phyloP scores from a whole-genome alignment of 345 rosid genomes.

The Citropsis articulata region DNA sequence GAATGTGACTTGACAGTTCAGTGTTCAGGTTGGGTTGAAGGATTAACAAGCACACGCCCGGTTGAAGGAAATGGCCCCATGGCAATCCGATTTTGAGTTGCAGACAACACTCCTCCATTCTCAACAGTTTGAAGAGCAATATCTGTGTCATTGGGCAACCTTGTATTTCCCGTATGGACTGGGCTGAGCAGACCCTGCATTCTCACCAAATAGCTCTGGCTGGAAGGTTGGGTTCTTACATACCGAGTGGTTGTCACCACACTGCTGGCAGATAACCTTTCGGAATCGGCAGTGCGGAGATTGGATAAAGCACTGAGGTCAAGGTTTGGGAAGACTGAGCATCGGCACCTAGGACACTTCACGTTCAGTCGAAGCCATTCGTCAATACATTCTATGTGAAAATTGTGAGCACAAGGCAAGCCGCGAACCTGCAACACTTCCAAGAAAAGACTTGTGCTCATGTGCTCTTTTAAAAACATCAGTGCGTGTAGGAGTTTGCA shows the following conservation, averaged over 20 bases:
- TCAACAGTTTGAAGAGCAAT: conserved; percentile 38
- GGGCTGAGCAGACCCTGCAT: conserved; percentile 60
- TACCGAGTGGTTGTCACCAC: conserved; percentile 41
- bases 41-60: not conserved
- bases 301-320: conserved; percentile 92
- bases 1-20: conserved; percentile 4
- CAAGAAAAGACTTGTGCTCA: conserved; percentile 14
- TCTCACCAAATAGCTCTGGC: conserved; percentile 76
- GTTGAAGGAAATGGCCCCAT: not conserved
- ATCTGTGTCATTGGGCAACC: conserved; percentile 24
- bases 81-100: conserved; percentile 5
- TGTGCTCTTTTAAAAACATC: not conserved
- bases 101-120: conserved; percentile 23
- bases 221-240: conserved; percentile 60
- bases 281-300: conserved; percentile 66
- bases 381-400: conserved; percentile 94
- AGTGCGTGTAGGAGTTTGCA: not conserved
- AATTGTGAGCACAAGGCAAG: conserved; percentile 97
- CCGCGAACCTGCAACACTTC: conserved; percentile 80
- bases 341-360: conserved; percentile 95
- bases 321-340: conserved; percentile 93
- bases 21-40: not conserved
- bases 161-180: conserved; percentile 48
- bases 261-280: conserved; percentile 37
- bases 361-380: conserved; percentile 95